Conservation (phyloP, 345 rosid genomes). For the Pistacia integerrima region DNA sequence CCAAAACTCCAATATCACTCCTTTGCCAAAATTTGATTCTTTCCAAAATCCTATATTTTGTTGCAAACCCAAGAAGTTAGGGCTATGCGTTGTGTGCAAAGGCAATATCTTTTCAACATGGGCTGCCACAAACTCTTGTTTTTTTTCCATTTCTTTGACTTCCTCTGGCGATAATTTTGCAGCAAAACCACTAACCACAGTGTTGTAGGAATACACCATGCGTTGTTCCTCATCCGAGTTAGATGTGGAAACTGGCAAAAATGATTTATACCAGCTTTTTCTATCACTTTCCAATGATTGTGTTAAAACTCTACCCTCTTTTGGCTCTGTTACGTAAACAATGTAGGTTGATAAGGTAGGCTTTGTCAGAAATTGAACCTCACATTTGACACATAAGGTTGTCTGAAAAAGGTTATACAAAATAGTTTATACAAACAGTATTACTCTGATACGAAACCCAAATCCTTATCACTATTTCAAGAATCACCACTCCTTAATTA, state of each 20-base stretch:
- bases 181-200: conserved; percentile 52
- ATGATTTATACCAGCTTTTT: conserved; percentile 37
- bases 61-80: conserved; percentile 52
- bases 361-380: no score
- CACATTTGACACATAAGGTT: no score
- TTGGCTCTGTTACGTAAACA: conserved; percentile 32
- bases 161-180: conserved; percentile 52
- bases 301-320: neutral
- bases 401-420: no score
- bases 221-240: conserved; percentile 24
- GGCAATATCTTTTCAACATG: conserved; percentile 29
- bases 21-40: conserved; percentile 43
- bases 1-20: conserved; percentile 58
- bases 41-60: conserved; percentile 40
- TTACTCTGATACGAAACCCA: no score
- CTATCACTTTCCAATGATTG: conserved; percentile 15
- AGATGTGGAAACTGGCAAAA: conserved; percentile 29
- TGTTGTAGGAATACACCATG: conserved; percentile 37
- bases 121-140: conserved; percentile 43
- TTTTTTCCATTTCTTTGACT: conserved; percentile 40
- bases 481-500: no score
- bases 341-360: conserved; percentile 30
- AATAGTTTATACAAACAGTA: no score
- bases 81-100: conserved; percentile 53
- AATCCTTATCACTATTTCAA: no score